Evolutionary conservation across 2,329 filamentous ascomycete genomes (phyloP).

Genomic region (Ascomycota sp.): DNA sequence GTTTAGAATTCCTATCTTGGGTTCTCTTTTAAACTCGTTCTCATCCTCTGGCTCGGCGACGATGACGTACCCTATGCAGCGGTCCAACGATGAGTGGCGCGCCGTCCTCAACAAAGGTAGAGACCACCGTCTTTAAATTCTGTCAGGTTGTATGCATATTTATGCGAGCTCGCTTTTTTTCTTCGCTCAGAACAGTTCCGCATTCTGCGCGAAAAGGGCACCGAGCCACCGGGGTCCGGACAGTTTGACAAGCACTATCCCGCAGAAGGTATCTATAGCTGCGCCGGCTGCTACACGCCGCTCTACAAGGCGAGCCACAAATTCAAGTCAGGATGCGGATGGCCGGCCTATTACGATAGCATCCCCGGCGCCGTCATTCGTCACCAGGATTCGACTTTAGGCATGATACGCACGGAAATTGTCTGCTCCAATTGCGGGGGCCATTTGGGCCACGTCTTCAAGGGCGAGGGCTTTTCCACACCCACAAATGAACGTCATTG

Average conservation of each 20-base stretch:
- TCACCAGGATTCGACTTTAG: constrained; percentile 55
- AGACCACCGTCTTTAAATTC: constrained; percentile 1
- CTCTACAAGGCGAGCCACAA: constrained; percentile 89
- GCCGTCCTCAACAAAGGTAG: constrained; percentile 49
- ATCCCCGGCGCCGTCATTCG: constrained; percentile 77
- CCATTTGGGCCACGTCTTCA: constrained; percentile 85
- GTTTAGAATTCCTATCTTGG: constrained; percentile 59
- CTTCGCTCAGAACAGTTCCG: constrained; percentile 66
- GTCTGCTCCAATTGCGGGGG: constrained; percentile 89
- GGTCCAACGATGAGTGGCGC: constrained; percentile 70
- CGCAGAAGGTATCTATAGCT: constrained; percentile 58
- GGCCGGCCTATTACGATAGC: constrained; percentile 95
- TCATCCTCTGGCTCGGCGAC: constrained; percentile 26
- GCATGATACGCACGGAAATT: constrained; percentile 82
- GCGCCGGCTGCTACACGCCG: constrained; percentile 67
- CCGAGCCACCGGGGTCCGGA: constrained; percentile 61
- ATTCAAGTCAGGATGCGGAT: constrained; percentile 90
- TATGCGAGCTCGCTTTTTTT: background rate
- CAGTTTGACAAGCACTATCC: constrained; percentile 78
- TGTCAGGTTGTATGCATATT: background rate
- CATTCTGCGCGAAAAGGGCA: constrained; percentile 79
- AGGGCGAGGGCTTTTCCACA: constrained; percentile 65
- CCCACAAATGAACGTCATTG: constrained; percentile 94
- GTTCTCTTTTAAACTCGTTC: constrained; percentile 52
- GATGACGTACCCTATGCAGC: constrained; percentile 64